Conservation (phyloP, 257 asterid species). For the Solanum piurae region DNA sequence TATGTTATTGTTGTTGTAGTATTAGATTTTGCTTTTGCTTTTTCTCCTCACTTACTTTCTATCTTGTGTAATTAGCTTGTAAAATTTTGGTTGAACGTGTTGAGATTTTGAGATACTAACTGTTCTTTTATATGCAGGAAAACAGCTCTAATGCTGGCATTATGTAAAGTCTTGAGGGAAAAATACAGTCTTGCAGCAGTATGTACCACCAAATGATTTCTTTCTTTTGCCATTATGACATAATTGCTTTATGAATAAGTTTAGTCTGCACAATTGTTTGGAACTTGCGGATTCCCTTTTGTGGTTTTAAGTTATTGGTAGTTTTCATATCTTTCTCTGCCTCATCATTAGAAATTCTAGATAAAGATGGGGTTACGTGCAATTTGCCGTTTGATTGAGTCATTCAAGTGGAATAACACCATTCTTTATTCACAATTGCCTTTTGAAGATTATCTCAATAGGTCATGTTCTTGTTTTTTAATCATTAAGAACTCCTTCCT, state of each 20-base stretch:
- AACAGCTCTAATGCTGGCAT: constrained; percentile 84
- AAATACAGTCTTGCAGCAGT: constrained; percentile 94
- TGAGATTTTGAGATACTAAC: neutral
- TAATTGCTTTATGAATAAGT: neutral
- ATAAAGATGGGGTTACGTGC: neutral
- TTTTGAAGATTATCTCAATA: neutral
- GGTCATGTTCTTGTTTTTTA: neutral
- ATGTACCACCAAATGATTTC: constrained; percentile 15
- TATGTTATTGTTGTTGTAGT: too few species aligned
- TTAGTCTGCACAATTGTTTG: neutral
- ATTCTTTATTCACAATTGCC: neutral
- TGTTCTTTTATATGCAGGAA: constrained; percentile 39
- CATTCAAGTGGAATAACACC: neutral
- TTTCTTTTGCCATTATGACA: neutral
- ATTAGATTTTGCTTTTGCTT: neutral
- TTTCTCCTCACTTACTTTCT: neutral
- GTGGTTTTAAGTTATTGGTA: too few species aligned
- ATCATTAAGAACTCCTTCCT: neutral
- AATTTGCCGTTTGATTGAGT: neutral
- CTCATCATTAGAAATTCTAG: neutral
- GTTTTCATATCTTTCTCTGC: neutral
- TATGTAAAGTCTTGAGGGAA: constrained; percentile 68
- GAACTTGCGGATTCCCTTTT: neutral
- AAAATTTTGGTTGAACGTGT: neutral
- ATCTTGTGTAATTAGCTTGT: neutral